A percentile compares a stretch with the other conserved stretches of the same genome.
Conservation (phyloP, 208 protist genomes). For the Leishmania tarentolae region DNA sequence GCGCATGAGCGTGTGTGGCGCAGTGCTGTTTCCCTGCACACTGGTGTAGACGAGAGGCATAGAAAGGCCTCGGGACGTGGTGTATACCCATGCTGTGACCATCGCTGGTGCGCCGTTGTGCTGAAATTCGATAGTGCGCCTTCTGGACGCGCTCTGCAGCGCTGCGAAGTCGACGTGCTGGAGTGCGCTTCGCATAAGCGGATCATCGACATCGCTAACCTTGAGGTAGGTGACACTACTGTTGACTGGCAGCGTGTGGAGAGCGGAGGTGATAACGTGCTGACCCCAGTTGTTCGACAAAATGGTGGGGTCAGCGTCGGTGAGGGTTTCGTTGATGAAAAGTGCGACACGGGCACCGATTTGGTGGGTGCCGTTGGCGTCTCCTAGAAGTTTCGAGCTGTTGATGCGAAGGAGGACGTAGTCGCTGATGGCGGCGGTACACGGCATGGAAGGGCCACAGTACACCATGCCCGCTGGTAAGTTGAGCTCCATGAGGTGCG, state of each 20-base stretch:
- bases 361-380: background rate
- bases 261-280: background rate
- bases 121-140: constrained; percentile 6
- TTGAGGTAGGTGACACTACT: constrained; percentile 10
- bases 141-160: constrained; percentile 5
- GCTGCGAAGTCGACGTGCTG: constrained; percentile 24
- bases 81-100: constrained; percentile 1
- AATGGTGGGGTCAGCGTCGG: constrained; percentile 10
- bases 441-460: background rate
- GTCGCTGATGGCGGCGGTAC: background rate
- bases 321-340: constrained; percentile 9
- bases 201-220: constrained; percentile 30
- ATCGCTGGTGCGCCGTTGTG: constrained; percentile 5
- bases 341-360: constrained; percentile 1
- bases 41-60: constrained; percentile 13
- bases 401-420: constrained; percentile 11
- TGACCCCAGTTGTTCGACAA: constrained; percentile 35
- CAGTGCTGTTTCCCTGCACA: background rate
- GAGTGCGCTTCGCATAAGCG: constrained; percentile 40
- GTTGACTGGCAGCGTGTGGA: background rate
- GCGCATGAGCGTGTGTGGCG: background rate
- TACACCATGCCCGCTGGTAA: constrained; percentile 5
- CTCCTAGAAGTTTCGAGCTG: background rate
- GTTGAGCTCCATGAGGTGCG: constrained; percentile 15
- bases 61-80: background rate